Conservation (phyloP, 148 eudicot species). For the Rhododendron ovatum region DNA sequence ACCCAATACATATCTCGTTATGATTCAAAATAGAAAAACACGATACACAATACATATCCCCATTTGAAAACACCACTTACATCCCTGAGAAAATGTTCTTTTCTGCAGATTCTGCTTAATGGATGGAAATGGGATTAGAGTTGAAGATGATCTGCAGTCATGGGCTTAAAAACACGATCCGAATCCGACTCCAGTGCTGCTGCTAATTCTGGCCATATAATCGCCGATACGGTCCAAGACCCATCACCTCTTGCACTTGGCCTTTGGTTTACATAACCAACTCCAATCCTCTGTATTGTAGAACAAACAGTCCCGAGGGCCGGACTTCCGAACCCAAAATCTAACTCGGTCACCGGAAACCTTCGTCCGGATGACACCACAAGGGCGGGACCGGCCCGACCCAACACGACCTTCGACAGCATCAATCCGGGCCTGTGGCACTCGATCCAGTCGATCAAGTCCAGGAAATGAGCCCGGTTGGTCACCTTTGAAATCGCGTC, state of each 20-base stretch:
- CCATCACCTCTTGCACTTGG: conserved; percentile 28
- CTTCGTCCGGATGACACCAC: conserved; percentile 22
- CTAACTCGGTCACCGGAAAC: conserved; percentile 17
- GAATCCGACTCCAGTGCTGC: conserved; percentile 33
- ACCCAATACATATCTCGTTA: no score
- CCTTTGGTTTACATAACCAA: conserved; percentile 38
- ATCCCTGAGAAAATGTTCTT: neutral
- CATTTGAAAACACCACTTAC: neutral
- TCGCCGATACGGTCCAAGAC: conserved; percentile 34
- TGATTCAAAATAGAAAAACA: no score
- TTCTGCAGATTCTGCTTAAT: neutral
- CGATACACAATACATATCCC: no score
- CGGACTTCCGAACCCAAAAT: conserved; percentile 25
- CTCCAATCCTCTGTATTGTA: conserved; percentile 33
- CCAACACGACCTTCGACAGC: conserved; percentile 27
- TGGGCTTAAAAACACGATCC: conserved; percentile 27
- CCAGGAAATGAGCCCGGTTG: conserved; percentile 26
- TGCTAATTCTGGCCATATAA: conserved; percentile 34
- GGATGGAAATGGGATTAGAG: conserved; percentile 8
- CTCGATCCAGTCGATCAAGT: conserved; percentile 36
- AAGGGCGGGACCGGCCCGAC: conserved; percentile 27
- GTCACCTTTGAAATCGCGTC: conserved; percentile 18
- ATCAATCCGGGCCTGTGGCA: conserved; percentile 30
- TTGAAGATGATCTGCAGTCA: conserved; percentile 19
- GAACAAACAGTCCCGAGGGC: conserved; percentile 33